Base-by-base conservation (phyloP, 208 protist species). In the Angomonas ambiguus region DNA sequence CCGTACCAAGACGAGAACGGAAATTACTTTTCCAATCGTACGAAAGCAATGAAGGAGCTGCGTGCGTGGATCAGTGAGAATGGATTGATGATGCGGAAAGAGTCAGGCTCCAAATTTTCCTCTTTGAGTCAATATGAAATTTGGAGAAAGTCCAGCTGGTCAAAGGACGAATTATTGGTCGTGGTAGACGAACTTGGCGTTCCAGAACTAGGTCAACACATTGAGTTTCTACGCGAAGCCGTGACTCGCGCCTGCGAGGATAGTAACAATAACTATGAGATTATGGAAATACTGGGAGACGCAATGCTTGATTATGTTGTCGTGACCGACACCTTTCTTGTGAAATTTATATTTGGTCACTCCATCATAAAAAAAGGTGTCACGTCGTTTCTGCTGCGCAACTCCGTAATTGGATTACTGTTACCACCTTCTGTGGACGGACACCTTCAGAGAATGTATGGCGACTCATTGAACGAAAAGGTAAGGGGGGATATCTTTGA, bases 291-390 rank as follows among this genome's bases (percentile, higher is more conserved):
- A 59, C 78, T 83, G 65, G 85, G 85, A 4, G 85, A 91, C 51
- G 81, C 82, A 6, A 48, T 91, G 55, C 77, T 91, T 80, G 82
- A 88, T 71, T 82, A 84, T 51, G 5, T 91, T 33, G 81, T 86
- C 20, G 31, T 62, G 4, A 45, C 78, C 11, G 85, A 88, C 38
- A 66, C 55, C 41, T 84, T 51, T 33, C 53, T 65, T 35, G 67
- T 64, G 10, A 30, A 18, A 11, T 27, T 30, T 18, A 11, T 56
- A 20, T 56, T 56, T 16, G 16, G n/a, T n/a, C n/a, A 45, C 11
- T 45, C 11, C 38, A 45, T n/a, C 8, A 16, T 45, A 16, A 16
- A 45, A 16, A 45, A 45, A 45, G 8, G 11, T 16, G 49, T 56
- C 49, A 20, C 18, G 49, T 22, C 49, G 6, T 11, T 22, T 27